A percentile compares a stretch with the other conserved stretches of the same genome.
Evolutionary conservation across 352 stramenopile genomes (phyloP).

Genomic region (Labyrinthula sp.): DNA sequence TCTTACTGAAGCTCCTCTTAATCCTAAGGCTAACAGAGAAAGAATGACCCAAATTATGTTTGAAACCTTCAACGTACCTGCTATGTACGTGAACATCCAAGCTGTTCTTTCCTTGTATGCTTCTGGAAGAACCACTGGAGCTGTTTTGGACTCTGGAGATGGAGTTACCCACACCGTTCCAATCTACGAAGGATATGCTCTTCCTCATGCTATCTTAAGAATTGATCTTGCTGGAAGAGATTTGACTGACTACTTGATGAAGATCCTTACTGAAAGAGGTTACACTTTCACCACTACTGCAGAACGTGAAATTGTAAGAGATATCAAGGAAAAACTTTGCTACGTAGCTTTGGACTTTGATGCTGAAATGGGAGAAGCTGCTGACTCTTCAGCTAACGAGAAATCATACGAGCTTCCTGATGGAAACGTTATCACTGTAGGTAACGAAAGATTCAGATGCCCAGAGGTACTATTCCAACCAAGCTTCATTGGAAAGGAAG

Average conservation of each 20-base stretch:
- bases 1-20: conserved; percentile 62
- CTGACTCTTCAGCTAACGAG: conserved; percentile 58
- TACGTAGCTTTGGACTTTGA: conserved; percentile 80
- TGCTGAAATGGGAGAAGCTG: conserved; percentile 55
- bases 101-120: conserved; percentile 64
- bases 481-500: conserved; percentile 53
- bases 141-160: conserved; percentile 64
- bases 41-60: conserved; percentile 96
- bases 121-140: conserved; percentile 60
- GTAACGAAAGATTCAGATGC: conserved; percentile 46
- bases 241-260: conserved; percentile 46
- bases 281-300: conserved; percentile 64
- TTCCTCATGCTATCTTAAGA: conserved; percentile 66
- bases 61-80: conserved; percentile 93
- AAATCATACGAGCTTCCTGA: conserved; percentile 90
- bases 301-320: conserved; percentile 62
- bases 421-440: conserved; percentile 56
- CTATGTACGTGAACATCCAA: conserved; percentile 86
- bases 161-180: conserved; percentile 69
- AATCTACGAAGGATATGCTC: conserved; percentile 80
- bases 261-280: conserved; percentile 40
- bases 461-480: conserved; percentile 58
- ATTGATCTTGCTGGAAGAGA: conserved; percentile 68
- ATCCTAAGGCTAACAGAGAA: conserved; percentile 65
- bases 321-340: conserved; percentile 93